Conservation (phyloP, 2,329 filamentous ascomycete genomes). For the Beauveria australis region DNA sequence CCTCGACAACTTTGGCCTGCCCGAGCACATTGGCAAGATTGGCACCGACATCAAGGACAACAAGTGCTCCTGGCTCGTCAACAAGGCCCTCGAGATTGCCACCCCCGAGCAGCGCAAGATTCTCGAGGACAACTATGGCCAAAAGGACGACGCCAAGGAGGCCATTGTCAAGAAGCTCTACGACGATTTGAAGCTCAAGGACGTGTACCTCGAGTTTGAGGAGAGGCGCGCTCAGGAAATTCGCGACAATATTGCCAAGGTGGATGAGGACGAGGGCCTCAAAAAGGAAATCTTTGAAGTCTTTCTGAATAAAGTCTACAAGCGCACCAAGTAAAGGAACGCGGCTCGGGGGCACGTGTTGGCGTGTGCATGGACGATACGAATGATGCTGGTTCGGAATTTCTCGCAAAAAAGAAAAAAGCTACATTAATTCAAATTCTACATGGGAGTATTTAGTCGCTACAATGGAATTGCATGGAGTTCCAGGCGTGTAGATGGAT, state of each 20-base stretch:
- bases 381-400: neutral
- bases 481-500: neutral
- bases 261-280: constrained; percentile 81
- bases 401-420: neutral
- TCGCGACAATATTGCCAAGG: constrained; percentile 60
- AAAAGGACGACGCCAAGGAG: constrained; percentile 79
- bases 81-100: constrained; percentile 76
- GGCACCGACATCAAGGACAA: constrained; percentile 99
- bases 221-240: constrained; percentile 78
- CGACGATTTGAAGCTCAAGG: constrained; percentile 74
- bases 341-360: neutral
- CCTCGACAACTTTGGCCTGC: constrained; percentile 93
- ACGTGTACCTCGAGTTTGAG: constrained; percentile 82
- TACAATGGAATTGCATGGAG: neutral
- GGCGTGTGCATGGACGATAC: neutral
- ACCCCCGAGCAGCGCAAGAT: constrained; percentile 79
- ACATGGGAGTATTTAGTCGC: constrained; percentile 1
- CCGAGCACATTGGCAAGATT: constrained; percentile 92
- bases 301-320: constrained; percentile 96
- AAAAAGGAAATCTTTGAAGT: constrained; percentile 85
- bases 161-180: constrained; percentile 82
- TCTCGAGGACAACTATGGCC: constrained; percentile 88
- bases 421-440: constrained; percentile 8
- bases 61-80: constrained; percentile 98
- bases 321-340: constrained; percentile 76